Conservation (phyloP, 805 yeast genomes). For the Candida peoriensis region DNA sequence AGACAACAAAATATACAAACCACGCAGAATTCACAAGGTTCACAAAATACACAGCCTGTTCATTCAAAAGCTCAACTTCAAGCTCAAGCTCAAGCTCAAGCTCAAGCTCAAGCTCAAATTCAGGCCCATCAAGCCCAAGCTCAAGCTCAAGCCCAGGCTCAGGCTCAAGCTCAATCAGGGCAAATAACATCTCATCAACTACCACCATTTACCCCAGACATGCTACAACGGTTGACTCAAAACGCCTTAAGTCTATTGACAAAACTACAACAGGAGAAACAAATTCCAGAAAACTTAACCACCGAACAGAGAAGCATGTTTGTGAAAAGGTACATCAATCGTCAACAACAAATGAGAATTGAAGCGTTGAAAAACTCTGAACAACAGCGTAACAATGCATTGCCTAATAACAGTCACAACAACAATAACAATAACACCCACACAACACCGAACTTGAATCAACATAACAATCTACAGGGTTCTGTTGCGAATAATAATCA, state of each 20-base stretch:
- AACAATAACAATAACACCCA: slow-evolving; percentile 1
- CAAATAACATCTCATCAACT: slow-evolving; percentile 1
- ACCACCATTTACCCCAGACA: slow-evolving; percentile 14
- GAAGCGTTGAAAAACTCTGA: slow-evolving; percentile 5
- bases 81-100: slow-evolving; percentile 30
- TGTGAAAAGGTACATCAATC: slow-evolving; percentile 19
- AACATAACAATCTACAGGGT: neutral
- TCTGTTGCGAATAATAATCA: neutral
- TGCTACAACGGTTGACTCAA: slow-evolving; percentile 18
- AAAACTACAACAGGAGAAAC: slow-evolving; percentile 21
- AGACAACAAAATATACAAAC: slow-evolving; percentile 26
- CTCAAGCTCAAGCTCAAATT: slow-evolving; percentile 25
- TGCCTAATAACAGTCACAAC: slow-evolving; percentile 5
- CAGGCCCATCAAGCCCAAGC: slow-evolving; percentile 28
- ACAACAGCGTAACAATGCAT: slow-evolving; percentile 4
- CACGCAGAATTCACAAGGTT: slow-evolving; percentile 5
- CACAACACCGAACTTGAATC: slow-evolving; percentile 1
- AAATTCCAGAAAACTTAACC: slow-evolving; percentile 18
- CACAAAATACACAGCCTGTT: too few species aligned
- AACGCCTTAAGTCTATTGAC: slow-evolving; percentile 20
- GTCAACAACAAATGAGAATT: slow-evolving; percentile 21
- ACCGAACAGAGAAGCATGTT: slow-evolving; percentile 22
- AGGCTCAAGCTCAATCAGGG: neutral
- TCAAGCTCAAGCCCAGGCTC: slow-evolving; percentile 1
- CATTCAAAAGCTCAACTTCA: slow-evolving; percentile 18